These are phyloP conservation scores for Neophaeococcomyces mojaviensis DNA, from an alignment of 2,329 filamentous ascomycete genomes.

Conservation along the genomic window DNA sequence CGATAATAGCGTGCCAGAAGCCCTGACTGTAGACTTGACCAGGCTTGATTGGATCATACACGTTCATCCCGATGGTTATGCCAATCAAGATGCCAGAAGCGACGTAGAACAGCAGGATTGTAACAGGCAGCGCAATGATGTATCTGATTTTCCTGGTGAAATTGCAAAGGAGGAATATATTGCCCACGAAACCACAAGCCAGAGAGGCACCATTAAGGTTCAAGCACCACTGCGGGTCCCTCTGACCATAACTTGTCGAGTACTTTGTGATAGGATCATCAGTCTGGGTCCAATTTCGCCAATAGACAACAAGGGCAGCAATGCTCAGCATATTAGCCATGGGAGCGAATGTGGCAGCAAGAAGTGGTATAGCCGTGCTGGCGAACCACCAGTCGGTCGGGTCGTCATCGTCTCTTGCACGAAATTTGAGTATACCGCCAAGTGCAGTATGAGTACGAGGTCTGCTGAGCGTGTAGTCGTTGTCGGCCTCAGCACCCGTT, in stretches of 20 bases:
- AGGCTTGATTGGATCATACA: constrained; percentile 46
- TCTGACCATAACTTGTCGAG: constrained; percentile 44
- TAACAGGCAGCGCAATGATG: constrained; percentile 71
- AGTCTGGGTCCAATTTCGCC: constrained; percentile 51
- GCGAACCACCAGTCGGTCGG: constrained; percentile 43
- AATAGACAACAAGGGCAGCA: constrained; percentile 72
- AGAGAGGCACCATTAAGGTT: constrained; percentile 72
- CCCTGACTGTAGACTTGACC: constrained; percentile 64
- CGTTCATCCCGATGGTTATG: constrained; percentile 58
- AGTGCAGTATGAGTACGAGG: constrained; percentile 8
- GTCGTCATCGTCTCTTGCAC: constrained; percentile 36
- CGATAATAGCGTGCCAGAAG: constrained; percentile 78
- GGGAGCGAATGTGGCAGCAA: constrained; percentile 77
- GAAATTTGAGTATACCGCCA: constrained; percentile 26
- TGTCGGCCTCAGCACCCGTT: neutral
- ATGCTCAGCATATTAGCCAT: constrained; percentile 84
- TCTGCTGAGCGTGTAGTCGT: neutral
- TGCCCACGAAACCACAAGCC: constrained; percentile 66
- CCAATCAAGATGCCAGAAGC: constrained; percentile 58
- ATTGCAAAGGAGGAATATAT: constrained; percentile 75
- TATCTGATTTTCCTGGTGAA: constrained; percentile 77
- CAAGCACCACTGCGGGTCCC: constrained; percentile 67
- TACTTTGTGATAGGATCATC: constrained; percentile 41
- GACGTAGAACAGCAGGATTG: constrained; percentile 70
- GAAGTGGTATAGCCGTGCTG: constrained; percentile 57